Conservation (phyloP, 257 asterid species). For the Thymus mandschuricus region DNA sequence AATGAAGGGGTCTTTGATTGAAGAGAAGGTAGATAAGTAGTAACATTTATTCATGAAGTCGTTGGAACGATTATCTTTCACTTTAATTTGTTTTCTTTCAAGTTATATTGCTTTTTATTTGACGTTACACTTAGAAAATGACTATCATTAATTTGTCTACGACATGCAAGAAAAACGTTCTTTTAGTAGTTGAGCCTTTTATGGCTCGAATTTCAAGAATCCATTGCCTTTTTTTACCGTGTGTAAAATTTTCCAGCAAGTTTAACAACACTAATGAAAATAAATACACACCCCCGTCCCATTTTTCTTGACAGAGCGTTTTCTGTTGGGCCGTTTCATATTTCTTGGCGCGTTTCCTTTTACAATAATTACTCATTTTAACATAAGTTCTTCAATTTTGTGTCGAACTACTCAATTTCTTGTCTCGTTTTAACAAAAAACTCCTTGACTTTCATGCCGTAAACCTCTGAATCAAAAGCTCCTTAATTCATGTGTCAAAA, state of each 20-base stretch:
- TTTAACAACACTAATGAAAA: too few relatives aligned
- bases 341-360: too few relatives aligned
- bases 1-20: background rate
- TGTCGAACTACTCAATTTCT: too few relatives aligned
- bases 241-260: background rate
- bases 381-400: too few relatives aligned
- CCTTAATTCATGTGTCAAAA: too few relatives aligned
- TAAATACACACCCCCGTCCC: too few relatives aligned
- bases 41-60: background rate
- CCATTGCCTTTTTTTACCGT: background rate
- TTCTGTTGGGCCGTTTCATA: too few relatives aligned
- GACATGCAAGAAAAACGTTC: background rate
- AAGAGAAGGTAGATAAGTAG: background rate
- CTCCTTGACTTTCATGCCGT: too few relatives aligned
- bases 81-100: background rate
- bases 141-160: background rate
- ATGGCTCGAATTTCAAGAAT: background rate
- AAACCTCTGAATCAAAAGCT: too few relatives aligned
- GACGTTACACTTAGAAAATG: background rate
- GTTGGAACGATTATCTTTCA: background rate
- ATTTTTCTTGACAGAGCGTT: too few relatives aligned
- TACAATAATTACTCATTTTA: too few relatives aligned
- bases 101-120: background rate
- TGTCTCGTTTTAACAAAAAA: too few relatives aligned
- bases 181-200: background rate